Base-by-base conservation (phyloP, 2,329 filamentous ascomycete genomes). In the Epichloe amarillans region DNA sequence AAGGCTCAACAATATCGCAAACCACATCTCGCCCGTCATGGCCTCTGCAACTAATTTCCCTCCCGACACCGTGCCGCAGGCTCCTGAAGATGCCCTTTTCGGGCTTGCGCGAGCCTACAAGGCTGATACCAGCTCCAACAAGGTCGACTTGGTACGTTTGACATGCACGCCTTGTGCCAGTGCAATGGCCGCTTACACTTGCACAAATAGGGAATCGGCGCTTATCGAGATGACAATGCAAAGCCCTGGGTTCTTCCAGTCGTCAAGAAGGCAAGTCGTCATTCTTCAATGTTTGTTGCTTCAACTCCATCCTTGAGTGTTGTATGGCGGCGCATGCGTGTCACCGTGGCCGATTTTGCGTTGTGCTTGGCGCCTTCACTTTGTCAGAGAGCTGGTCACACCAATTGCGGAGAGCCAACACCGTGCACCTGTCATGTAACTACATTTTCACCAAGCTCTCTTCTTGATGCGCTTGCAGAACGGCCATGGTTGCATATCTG, bases 191-290 rank as follows among this genome's bases (percentile, higher is more conserved):
- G 41, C 15, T 43, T 5, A 43, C 41, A 35, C 19, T 35, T 33
- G 7, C 43, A 26, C 23, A 38, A 44, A 45, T 52, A 80, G 78
- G 80, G 80, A 52, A 82, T 97, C 72, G 93, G 93, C 60, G 93
- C 93, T 53, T 98, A 98, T 72, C 80, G 93, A 66, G 93, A 95
- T 64, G 77, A 97, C 72, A 85, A 90, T 65, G 91, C 89, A 54
- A 97, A 97, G 74, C 93, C 93, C 3, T 98, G 93, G 93, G 83
- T 98, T 55, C 72, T 98, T 56, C 91, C 93, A 19, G 91, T 97
- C 2, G 91, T 97, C 55, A 94, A 88, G 73, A 94, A 95, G 86
- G 91, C 95, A 72, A 50, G 58, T 49, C 37, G 7, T 33, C 14
- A 8, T 39, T 11, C 10, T 51, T 15, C 11, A 26, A 19, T 49